Base-by-base conservation (phyloP, 768 basidiomycete genomes). In the Boletus pseudopeckii region DNA sequence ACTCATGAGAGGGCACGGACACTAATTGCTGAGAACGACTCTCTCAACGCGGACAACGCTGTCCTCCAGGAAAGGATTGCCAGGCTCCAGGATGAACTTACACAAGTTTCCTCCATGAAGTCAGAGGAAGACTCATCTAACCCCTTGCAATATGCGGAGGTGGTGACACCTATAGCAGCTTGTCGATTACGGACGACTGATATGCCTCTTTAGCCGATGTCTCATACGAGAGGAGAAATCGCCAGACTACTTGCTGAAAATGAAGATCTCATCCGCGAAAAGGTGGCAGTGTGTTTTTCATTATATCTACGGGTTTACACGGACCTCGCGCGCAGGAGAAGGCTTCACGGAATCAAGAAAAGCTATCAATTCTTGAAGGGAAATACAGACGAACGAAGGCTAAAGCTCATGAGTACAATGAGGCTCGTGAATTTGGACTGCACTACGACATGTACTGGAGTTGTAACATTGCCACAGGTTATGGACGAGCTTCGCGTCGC, bases 381-480 rank as follows among this genome's bases (percentile, higher is more conserved):
- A 70, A 68, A 45, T 64, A 68, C 30, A 58, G 33, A 36, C 59
- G 46, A 17, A 43, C 45, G 17, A 70, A 68, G 52, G 56, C 49
- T 17, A 51, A 52, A 44, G 48, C 39, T 30, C 30, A 44, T 26
- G 61, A 64, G 38, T 59, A 50, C 45, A 20, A 52, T 3, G 57
- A 67, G 55, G 68, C 48, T 54, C 50, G 66, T 57, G n/a, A 26
- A 32, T 37, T 50, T 36, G 6, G 7, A 48, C 17, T 38, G 10
- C 28, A 45, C 38, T 39, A 17, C 17, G 11, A 44, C 28, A 7
- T 45, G 10, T 32, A 40, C 24, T 7, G 17, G 45, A 49, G 34
- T 42, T 17, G 24, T 57, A 40, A 54, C 42, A 22, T 7, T 43
- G 6, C 30, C 22, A 42, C 46, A 70, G 66, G 37, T 59, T 28